Evolutionary conservation across 140 eudicot species (phyloP).

Genomic region (Ambrosia hybrid): DNA sequence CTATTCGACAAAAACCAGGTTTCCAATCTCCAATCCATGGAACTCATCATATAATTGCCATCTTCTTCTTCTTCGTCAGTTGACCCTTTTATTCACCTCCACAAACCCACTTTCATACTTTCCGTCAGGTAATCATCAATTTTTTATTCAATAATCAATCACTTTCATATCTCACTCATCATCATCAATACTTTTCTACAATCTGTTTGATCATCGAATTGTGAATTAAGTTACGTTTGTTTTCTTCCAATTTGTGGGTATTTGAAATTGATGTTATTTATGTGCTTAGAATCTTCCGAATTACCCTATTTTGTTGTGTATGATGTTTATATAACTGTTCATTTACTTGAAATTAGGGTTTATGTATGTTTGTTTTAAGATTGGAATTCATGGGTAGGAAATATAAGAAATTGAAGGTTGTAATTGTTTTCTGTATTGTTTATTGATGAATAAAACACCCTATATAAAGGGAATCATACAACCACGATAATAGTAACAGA

Average conservation of each 20-base stretch:
- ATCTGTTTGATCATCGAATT: conserved; percentile 9
- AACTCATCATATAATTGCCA: conserved; percentile 4
- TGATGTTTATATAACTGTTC: neutral
- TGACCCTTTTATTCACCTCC: neutral
- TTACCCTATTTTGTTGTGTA: neutral
- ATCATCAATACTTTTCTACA: too few species aligned
- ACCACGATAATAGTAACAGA: too few species aligned
- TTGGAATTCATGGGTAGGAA: neutral
- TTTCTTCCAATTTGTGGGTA: conserved; percentile 14
- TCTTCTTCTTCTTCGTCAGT: conserved; percentile 9
- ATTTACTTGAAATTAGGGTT: neutral
- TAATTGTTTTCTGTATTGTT: too few species aligned
- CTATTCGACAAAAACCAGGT: neutral
- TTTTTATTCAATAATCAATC: neutral
- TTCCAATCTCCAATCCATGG: conserved; percentile 11
- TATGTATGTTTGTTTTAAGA: neutral
- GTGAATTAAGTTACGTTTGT: conserved; percentile 16
- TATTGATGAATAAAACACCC: too few species aligned
- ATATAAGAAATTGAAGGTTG: too few species aligned
- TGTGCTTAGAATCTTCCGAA: neutral
- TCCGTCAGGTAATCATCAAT: neutral
- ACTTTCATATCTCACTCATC: too few species aligned
- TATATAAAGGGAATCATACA: too few species aligned
- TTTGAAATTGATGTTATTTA: conserved; percentile 13
- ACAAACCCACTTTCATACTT: conserved; percentile 11